Evolutionary conservation across 1,284 basidiomycete genomes (phyloP), one percentile per base, ranked within the genome.

Genomic region (Dichomitus squalens): DNA sequence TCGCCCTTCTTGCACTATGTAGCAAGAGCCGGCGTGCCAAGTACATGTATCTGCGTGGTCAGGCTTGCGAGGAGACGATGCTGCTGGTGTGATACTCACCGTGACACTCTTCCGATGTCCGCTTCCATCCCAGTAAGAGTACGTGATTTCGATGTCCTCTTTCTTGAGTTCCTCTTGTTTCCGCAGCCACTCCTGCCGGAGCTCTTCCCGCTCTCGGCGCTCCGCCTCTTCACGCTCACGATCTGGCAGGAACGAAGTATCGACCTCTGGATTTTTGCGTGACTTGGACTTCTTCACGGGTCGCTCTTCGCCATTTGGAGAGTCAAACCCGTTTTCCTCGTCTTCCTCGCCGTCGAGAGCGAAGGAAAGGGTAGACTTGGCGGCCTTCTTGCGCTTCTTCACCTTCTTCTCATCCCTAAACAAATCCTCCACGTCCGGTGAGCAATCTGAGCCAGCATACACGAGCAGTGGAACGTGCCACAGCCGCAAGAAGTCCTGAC

Each of bases 121-220:
- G 67, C 90, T 95, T 4, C 96, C 96, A 70, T 99, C 96, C 97
- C 97, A 99, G 74, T 90, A 99, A 0, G 95, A 97, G 71, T 98
- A 99, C 0, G 89, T 88, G 64, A 98, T 84, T 71, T 96, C 93
- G 55, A 98, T 91, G 25, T 93, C 90, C 66, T 96, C 95, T 40
- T 83, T 77, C 75, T 97, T 98, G 67, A 92, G 84, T 38, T 88
- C 81, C 63, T 96, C 95, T 69, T 99, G 96, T 70, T 88, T 90
- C 58, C 79, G 79, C 33, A 98, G 78, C 95, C 96, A 99, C 70
- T 97, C 87, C 63, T 95, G 84, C 4, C 96, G 82, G 35, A 99
- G 79, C 55, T 90, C 84, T 72, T 99, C 96, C 31, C 97, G 81
- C 71, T 95, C 88, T 47, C 84, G 82, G 7, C 95, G 85, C 70